phyloP scores from a whole-genome alignment of 352 stramenopile genomes.

The Aphanomyces cochlioides region DNA sequence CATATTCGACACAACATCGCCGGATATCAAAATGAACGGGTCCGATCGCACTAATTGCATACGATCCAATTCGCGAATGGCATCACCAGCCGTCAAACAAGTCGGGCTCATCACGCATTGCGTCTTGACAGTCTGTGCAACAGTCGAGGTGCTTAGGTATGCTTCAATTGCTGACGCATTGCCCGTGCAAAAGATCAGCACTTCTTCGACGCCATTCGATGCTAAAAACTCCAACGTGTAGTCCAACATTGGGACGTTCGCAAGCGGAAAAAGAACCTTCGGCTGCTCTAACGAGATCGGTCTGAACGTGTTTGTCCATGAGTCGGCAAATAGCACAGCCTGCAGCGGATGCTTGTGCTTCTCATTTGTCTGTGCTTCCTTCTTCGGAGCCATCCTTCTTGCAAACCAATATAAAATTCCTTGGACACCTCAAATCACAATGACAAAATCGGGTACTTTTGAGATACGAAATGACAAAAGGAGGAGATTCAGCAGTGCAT shows the following conservation, averaged over 20 bases:
- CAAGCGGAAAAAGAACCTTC: slow-evolving; percentile 94
- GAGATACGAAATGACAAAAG: too few relatives aligned
- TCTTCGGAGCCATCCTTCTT: slow-evolving; percentile 28
- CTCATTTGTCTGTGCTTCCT: slow-evolving; percentile 52
- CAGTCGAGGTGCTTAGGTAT: slow-evolving; percentile 66
- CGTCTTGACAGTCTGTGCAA: slow-evolving; percentile 56
- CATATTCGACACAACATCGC: slow-evolving; percentile 96
- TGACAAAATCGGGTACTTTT: neutral
- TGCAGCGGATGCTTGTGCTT: slow-evolving; percentile 92
- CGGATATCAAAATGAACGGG: slow-evolving; percentile 96
- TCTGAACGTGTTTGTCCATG: slow-evolving; percentile 92
- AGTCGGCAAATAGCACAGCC: slow-evolving; percentile 96
- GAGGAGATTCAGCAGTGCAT: too few relatives aligned
- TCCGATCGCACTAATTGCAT: slow-evolving; percentile 93
- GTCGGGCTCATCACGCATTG: slow-evolving; percentile 72
- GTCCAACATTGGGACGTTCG: slow-evolving; percentile 96
- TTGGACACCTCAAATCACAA: neutral
- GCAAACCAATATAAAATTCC: neutral
- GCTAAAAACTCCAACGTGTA: slow-evolving; percentile 97
- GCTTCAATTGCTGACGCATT: slow-evolving; percentile 84
- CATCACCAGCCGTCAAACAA: slow-evolving; percentile 90
- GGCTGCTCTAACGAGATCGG: slow-evolving; percentile 83
- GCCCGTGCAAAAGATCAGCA: slow-evolving; percentile 92
- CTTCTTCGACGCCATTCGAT: slow-evolving; percentile 90
- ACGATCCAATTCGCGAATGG: slow-evolving; percentile 94